Conservation (phyloP, 352 stramenopile species). For the Globisporangium nunn region DNA sequence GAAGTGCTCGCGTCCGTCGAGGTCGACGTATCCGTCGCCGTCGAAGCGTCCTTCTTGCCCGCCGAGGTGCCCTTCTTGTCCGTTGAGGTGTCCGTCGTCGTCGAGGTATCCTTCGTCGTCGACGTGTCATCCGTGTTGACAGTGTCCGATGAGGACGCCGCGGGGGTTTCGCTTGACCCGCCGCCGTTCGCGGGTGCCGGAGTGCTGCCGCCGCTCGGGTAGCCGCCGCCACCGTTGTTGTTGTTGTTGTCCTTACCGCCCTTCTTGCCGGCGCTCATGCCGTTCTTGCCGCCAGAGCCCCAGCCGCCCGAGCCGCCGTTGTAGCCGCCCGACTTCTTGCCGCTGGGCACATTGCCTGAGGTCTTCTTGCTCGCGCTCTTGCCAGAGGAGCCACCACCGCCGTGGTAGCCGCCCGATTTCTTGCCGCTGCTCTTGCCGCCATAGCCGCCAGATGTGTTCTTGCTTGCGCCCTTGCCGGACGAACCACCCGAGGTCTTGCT, state of each 20-base stretch:
- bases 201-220: too few relatives aligned
- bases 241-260: too few relatives aligned
- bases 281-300: neutral
- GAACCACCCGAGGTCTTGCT: too few relatives aligned
- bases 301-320: conserved; percentile 2
- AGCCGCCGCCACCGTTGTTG: neutral
- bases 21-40: neutral
- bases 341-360: neutral
- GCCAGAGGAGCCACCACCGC: too few relatives aligned
- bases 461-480: too few relatives aligned
- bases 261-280: conserved; percentile 1
- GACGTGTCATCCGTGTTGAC: neutral
- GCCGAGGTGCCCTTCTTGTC: neutral
- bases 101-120: neutral
- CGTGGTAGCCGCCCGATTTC: too few relatives aligned
- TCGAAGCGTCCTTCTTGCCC: neutral
- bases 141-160: too few relatives aligned
- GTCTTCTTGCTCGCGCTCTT: too few relatives aligned
- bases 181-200: too few relatives aligned
- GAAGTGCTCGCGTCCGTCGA: neutral
- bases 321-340: neutral
- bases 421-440: too few relatives aligned
- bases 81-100: neutral
- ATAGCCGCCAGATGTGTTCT: too few relatives aligned
- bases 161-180: too few relatives aligned